Evolutionary conservation across 2,329 filamentous ascomycete genomes (phyloP), one percentile per base, ranked within the genome.

Genomic region (Cadophora malorum): DNA sequence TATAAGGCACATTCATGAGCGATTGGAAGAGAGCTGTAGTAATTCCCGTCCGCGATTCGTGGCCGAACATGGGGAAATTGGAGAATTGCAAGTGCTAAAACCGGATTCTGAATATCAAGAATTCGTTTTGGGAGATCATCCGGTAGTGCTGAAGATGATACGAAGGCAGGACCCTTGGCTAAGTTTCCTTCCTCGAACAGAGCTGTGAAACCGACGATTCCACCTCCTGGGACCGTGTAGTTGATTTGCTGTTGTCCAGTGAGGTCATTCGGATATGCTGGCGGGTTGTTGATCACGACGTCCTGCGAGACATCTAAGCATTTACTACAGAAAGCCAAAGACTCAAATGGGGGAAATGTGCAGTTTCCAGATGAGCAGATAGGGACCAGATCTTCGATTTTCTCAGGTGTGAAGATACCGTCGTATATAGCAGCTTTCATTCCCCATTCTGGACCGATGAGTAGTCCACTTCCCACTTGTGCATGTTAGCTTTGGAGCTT

Each of bases 401-500:
- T 45, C n/a, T 50, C 21, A 6, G 56, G 47, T 16, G 49, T 66
- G 58, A 66, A 66, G 19, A 66, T 58, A 12, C 64, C 64, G 61
- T 66, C 58, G n/a, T 62, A 62, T 3, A 66, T 41, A 14, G 64
- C 64, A 35, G 56, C 64, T 55, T 66, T 66, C 64, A 65, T 65
- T 2, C 49, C 49, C 47, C 56, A 66, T 23, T 66, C 64, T 16
- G 56, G 64, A 21, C 64, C 64, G 8, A 31, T 31, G 3, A 63
- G 41, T 16, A 67, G 25, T 35, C 65, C 65, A 23, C 59, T 58
- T 7, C 63, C 65, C 60, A 67, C 65, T 67, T 49, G 45, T 21
- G 31, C 6, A 23, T n/a, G 9, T n/a, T n/a, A 28, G 4, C 4
- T 55, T 21, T 21, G 41, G 16, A 16, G 10, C 21, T 21, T 21